These are phyloP conservation scores for Cryptococcus jaspeensis DNA, from an alignment of 1,284 basidiomycete genomes.

Conservation along the genomic window DNA sequence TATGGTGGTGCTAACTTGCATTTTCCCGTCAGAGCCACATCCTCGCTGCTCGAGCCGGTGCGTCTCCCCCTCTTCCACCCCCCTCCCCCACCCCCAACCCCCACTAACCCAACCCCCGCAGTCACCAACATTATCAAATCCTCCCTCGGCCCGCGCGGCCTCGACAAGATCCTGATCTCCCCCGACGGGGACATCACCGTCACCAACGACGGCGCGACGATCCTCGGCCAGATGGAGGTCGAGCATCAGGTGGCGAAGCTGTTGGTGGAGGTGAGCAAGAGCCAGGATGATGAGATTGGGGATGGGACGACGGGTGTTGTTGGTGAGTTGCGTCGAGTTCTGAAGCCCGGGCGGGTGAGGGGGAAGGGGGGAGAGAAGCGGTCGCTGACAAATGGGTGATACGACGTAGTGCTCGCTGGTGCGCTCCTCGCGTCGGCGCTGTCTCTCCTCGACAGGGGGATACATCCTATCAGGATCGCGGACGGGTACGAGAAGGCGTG, in stretches of 20 bases:
- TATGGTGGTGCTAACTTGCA: background rate
- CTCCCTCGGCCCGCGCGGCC: constrained; percentile 89
- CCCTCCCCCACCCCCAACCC: background rate
- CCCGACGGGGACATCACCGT: constrained; percentile 99
- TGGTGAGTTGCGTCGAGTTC: constrained; percentile 60
- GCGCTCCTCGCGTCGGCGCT: constrained; percentile 68
- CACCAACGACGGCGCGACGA: constrained; percentile 97
- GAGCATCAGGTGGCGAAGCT: constrained; percentile 99
- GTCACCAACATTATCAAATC: constrained; percentile 95
- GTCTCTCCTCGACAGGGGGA: constrained; percentile 89
- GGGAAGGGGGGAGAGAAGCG: background rate
- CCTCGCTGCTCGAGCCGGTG: constrained; percentile 69
- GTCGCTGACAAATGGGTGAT: background rate
- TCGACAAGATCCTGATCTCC: constrained; percentile 99
- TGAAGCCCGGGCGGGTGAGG: background rate
- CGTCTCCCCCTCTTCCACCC: background rate
- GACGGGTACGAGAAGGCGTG: constrained; percentile 97
- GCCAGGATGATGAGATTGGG: constrained; percentile 98
- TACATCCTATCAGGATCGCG: constrained; percentile 97
- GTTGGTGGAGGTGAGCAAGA: constrained; percentile 92
- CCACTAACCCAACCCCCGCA: constrained; percentile 36
- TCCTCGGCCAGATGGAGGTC: constrained; percentile 93
- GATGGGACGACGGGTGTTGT: constrained; percentile 99
- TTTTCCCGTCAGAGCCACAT: constrained; percentile 72
- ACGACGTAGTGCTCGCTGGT: constrained; percentile 80